phyloP scores from a whole-genome alignment of 257 asterid species.

The Rubia yunnanensis region DNA sequence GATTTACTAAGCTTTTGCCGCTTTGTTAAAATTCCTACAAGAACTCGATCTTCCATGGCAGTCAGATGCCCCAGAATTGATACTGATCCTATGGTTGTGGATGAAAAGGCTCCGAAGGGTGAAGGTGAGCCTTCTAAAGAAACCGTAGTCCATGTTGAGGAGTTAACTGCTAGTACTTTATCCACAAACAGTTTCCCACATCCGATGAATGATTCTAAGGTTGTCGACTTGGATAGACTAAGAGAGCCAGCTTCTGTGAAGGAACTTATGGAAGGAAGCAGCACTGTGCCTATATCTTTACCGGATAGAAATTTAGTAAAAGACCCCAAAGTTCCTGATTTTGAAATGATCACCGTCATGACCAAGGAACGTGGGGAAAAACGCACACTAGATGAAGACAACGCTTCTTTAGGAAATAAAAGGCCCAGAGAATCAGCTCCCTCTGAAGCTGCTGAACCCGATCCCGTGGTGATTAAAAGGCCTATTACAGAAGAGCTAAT shows the following conservation, averaged over 20 bases:
- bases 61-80: conserved; percentile 38
- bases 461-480: conserved; percentile 35
- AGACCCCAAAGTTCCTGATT: conserved; percentile 33
- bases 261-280: conserved; percentile 23
- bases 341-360: conserved; percentile 33
- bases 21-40: conserved; percentile 57
- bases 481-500: conserved; percentile 34
- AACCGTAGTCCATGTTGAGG: conserved; percentile 28
- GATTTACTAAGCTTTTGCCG: conserved; percentile 52
- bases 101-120: conserved; percentile 15
- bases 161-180: conserved; percentile 32
- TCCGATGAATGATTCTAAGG: conserved; percentile 25
- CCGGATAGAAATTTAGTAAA: conserved; percentile 25
- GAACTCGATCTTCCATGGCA: conserved; percentile 58
- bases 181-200: conserved; percentile 30
- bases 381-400: conserved; percentile 33
- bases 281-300: conserved; percentile 21
- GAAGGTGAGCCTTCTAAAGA: conserved; percentile 35
- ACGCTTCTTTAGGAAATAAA: conserved; percentile 38
- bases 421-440: conserved; percentile 46
- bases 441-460: conserved; percentile 19
- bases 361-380: conserved; percentile 48
- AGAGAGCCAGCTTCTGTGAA: conserved; percentile 23
- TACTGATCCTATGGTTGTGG: conserved; percentile 26
- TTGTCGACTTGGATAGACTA: conserved; percentile 22